Conservation (phyloP, 345 rosid genomes). For the Kandelia obovata region DNA sequence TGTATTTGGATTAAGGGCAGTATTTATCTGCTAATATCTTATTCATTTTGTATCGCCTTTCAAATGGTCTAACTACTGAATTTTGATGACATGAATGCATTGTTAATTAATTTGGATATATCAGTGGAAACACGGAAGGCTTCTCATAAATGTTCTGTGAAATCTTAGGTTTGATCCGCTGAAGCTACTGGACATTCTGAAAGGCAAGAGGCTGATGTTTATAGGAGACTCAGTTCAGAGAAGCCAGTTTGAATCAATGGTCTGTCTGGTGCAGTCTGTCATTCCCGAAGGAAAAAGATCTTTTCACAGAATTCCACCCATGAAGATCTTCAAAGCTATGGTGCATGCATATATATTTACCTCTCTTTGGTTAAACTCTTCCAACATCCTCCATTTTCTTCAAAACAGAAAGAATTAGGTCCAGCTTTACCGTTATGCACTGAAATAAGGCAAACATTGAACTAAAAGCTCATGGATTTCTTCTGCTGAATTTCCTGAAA, state of each 20-base stretch:
- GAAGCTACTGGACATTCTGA: conserved; percentile 68
- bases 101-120: too few species aligned
- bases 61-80: background rate
- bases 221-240: conserved; percentile 92
- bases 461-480: too few species aligned
- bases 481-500: too few species aligned
- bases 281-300: conserved; percentile 68
- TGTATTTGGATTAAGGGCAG: background rate
- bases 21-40: too few species aligned
- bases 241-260: conserved; percentile 88
- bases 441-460: too few species aligned
- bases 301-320: conserved; percentile 70
- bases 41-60: too few species aligned
- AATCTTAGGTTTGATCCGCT: conserved; percentile 63
- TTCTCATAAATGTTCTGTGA: conserved; percentile 5
- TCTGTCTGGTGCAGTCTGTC: conserved; percentile 73
- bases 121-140: too few species aligned
- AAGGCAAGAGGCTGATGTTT: conserved; percentile 79
- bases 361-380: background rate
- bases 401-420: background rate
- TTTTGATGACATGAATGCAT: background rate
- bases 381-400: background rate
- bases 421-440: too few species aligned
- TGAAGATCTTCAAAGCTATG: conserved; percentile 82
- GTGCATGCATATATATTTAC: conserved; percentile 26